phyloP scores from a whole-genome alignment of 305 asterid species.

The Rubia peregrina region DNA sequence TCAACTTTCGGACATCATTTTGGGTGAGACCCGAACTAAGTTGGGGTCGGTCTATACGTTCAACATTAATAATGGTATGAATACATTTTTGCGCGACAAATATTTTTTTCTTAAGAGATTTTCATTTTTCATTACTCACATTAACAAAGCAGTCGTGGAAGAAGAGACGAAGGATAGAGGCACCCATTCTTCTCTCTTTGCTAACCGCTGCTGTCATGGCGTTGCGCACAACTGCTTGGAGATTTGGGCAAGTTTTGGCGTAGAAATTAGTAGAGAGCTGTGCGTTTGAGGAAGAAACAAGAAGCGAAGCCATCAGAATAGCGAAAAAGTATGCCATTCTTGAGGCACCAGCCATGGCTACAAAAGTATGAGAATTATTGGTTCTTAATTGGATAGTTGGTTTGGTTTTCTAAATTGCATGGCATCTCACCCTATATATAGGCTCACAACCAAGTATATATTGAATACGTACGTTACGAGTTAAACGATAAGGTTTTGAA shows the following conservation, averaged over 20 bases:
- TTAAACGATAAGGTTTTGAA: not conserved
- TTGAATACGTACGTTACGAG: too few species aligned
- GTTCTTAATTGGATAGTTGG: not conserved
- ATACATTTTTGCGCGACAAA: too few species aligned
- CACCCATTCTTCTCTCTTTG: constrained; percentile 57
- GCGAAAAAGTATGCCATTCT: constrained; percentile 35
- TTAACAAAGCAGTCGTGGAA: constrained; percentile 60
- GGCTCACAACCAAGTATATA: not conserved
- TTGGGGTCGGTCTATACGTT: too few species aligned
- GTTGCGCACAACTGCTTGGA: constrained; percentile 23
- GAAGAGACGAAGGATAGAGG: constrained; percentile 44
- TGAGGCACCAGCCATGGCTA: not conserved
- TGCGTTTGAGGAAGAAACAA: not conserved
- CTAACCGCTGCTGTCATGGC: constrained; percentile 36
- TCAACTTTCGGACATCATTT: too few species aligned
- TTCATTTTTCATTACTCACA: constrained; percentile 19
- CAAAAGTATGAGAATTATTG: not conserved
- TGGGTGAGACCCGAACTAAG: too few species aligned
- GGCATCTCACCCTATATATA: not conserved
- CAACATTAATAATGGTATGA: too few species aligned
- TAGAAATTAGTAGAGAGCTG: constrained; percentile 22
- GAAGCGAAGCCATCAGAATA: not conserved
- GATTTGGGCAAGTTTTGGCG: constrained; percentile 40
- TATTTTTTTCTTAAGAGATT: too few species aligned
- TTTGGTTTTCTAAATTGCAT: not conserved